Base-by-base conservation (phyloP, 768 basidiomycete species). In the Phlebiopsis gigantea region DNA sequence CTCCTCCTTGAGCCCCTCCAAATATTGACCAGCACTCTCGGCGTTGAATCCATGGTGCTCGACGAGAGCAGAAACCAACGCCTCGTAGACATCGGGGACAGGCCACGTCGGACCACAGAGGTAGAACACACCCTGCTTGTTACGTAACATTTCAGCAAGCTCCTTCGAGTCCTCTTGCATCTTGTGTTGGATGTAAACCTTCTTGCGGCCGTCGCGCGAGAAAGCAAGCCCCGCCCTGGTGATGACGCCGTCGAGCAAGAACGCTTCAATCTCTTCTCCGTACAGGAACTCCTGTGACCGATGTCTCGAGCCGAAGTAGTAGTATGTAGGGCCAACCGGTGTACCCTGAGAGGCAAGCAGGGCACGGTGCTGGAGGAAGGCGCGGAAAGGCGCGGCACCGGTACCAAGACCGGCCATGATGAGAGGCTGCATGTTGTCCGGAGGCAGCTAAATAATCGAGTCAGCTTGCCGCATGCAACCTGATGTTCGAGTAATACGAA, bases 331-430 rank as follows among this genome's bases (percentile, higher is more conserved):
- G 0, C 97, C 97, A 57, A 97, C 83, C 50, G 88, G 78, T 61
- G 87, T 75, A 25, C 88, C 87, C 67, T 90, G 85, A 28, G 83
- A 72, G 28, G 81, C 77, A 56, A 94, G 86, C 80, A 79, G 84
- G 6, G 93, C 93, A 56, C 96, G 87, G 72, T 99, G 86, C 70
- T 99, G 97, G 59, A 98, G 84, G 81, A 98, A 99, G 6, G 97
- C 97, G 57, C 97, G 92, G 89, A 99, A 99, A 22, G 97, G 97
- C 10, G 97, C 97, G 8, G 94, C 97, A 55, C 96, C 97, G 3
- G 97, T 99, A 48, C 97, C 97, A 28, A 99, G 85, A 62, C 97
- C 97, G 30, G 96, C 93, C 92, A 99, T 94, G 72, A 98, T 96
- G 72, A 99, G 79, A 39, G 97, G 97, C 67, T 96, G 94, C 46